Evolutionary conservation across 139 green algal genomes (phyloP), one percentile per base, ranked within the genome.

Genomic region (Picochlorum sp.): DNA sequence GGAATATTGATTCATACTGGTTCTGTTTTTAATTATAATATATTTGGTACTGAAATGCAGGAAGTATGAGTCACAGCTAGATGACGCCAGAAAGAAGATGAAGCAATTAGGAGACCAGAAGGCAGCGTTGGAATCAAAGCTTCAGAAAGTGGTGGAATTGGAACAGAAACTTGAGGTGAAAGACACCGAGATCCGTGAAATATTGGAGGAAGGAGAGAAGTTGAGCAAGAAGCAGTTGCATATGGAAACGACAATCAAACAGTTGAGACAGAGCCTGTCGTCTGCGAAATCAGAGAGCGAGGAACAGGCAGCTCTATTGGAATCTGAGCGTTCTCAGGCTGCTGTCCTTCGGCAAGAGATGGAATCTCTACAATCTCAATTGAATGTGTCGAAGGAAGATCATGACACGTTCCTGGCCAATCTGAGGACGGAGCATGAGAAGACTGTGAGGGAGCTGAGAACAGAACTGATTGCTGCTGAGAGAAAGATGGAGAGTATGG

Each of bases 131-230:
- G 18, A 52, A 52, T 24, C 18, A 21, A n/a, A 11, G 15, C 16
- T 20, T n/a, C 16, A 21, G 15, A 82, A 89, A 67, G 75, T 84
- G 24, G 64, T 57, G n/a, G 77, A 82, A 51, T 78, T 81, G 7
- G 66, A 76, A 21, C 71, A 79, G 21, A 65, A 92, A 5, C 65
- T 97, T n/a, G 83, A 86, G 64, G 85, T 96, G 72, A 96, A 96
- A 81, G 90, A 97, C 60, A 83, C 78, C 56, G 90, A 92, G 62
- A 96, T 96, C 59, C 49, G 13, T 4, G 77, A 88, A 82, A 73
- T 89, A 37, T 82, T 89, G 81, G 76, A 76, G 24, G 87, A 95
- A 68, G 88, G 89, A 9, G 80, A 93, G 71, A 66, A 65, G 67
- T 79, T 92, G 45, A 81, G 76, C 65, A 87, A 83, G 54, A 88